Evolutionary conservation across 805 yeast species (phyloP), one percentile per base, ranked within the genome.

Genomic region (Wickerhamiella vanderwaltii): DNA sequence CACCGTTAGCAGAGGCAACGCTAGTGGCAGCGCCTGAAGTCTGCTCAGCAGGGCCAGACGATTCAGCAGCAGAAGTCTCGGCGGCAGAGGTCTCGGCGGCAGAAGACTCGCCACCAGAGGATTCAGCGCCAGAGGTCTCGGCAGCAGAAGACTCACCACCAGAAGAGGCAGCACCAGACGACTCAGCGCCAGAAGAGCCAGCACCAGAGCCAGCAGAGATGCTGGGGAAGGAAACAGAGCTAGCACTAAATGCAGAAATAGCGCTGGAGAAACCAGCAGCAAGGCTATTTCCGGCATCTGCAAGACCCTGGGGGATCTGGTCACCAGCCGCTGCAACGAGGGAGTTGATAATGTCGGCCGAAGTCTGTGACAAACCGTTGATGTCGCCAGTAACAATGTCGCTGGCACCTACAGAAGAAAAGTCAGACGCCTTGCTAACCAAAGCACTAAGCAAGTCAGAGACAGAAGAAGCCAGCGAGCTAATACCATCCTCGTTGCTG

Each of bases 351-450:
- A 52, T 41, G 11, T 18, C 23, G 33, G 42, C 40, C 23, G 52
- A 44, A 29, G 46, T 37, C 18, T 39, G 37, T n/a, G 41, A 35
- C 23, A 51, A 44, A 20, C 34, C 33, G 26, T 32, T 39, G 31
- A 52, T 32, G 41, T 52, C 54, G 15, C 46, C 46, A 15, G 33
- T 24, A 34, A 52, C 53, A 41, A 52, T 49, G 25, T 43, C 13
- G 15, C 40, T 35, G 37, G 52, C 48, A 16, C 50, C 51, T 17
- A 46, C 52, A 24, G 39, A 26, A 16, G 15, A 15, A 25, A 53
- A 44, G 41, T 38, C 54, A 32, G 40, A 4, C 13, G 50, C 49
- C 51, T 53, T 52, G 43, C 26, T 31, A 23, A 33, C 43, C 20
- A 51, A 44, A 37, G 42, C 48, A 22, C 19, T 17, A 19, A 51